Evolutionary conservation across 179 eudicot species (phyloP).

Genomic region (Amaranthus tricolor): DNA sequence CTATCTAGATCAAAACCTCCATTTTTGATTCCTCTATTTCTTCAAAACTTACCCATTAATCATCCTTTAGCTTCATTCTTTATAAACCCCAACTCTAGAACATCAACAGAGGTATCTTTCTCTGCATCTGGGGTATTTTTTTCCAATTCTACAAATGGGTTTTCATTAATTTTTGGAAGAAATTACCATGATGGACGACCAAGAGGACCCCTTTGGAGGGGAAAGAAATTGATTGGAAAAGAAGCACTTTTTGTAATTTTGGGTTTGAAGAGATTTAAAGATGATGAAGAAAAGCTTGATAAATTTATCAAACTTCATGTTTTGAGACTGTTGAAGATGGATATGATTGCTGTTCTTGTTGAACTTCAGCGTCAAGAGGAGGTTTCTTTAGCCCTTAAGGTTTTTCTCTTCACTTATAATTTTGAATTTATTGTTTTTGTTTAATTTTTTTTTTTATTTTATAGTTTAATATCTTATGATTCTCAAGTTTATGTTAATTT

Average conservation of each 20-base stretch:
- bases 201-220: slow-evolving; percentile 85
- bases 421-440: neutral
- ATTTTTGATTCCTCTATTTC: slow-evolving; percentile 16
- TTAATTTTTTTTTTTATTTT: neutral
- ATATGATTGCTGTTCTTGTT: slow-evolving; percentile 70
- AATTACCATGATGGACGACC: slow-evolving; percentile 84
- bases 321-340: slow-evolving; percentile 70
- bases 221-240: slow-evolving; percentile 84
- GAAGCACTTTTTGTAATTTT: slow-evolving; percentile 71
- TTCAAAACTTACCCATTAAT: slow-evolving; percentile 17
- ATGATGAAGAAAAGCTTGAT: slow-evolving; percentile 60
- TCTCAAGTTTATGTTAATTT: neutral
- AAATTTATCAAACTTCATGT: slow-evolving; percentile 63
- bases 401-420: slow-evolving; percentile 11
- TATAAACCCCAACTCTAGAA: slow-evolving; percentile 10
- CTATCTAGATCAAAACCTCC: slow-evolving; percentile 32
- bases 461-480: neutral
- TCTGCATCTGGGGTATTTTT: neutral
- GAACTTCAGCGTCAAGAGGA: slow-evolving; percentile 87
- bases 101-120: too few species aligned
- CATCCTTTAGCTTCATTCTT: slow-evolving; percentile 9
- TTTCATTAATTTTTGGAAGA: slow-evolving; percentile 9
- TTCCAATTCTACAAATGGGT: slow-evolving; percentile 16
- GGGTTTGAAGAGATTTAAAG: slow-evolving; percentile 70
- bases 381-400: slow-evolving; percentile 76